phyloP scores from a whole-genome alignment of 2,329 filamentous ascomycete genomes.

The Tolypocladium guangdongense region DNA sequence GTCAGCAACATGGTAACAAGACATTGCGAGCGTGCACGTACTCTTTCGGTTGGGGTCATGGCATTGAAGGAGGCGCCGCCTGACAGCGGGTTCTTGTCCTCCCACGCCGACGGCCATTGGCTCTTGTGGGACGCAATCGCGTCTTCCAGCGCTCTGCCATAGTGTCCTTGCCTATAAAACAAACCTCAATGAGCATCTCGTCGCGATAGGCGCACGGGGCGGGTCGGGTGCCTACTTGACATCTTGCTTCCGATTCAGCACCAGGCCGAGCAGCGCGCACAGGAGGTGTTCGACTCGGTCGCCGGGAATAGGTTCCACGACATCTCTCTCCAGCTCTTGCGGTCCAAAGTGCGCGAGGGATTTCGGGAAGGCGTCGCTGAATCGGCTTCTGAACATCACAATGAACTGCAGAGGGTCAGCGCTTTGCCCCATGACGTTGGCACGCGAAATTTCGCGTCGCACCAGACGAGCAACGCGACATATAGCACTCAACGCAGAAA shows the following conservation, averaged over 20 bases:
- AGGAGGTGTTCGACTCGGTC: constrained; percentile 80
- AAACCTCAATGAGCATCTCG: constrained; percentile 9
- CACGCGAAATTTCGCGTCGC: constrained; percentile 46
- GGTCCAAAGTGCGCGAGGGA: constrained; percentile 84
- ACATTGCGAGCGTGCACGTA: constrained; percentile 27
- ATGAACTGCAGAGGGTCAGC: constrained; percentile 60
- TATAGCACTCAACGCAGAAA: background rate
- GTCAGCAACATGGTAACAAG: constrained; percentile 4
- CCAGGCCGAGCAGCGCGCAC: constrained; percentile 76
- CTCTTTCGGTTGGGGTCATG: constrained; percentile 72
- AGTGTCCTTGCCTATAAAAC: constrained; percentile 67
- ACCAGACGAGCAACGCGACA: constrained; percentile 25
- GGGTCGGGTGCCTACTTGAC: constrained; percentile 58
- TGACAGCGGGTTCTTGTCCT: constrained; percentile 69
- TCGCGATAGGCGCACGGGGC: background rate
- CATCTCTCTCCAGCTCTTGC: constrained; percentile 84
- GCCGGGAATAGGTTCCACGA: constrained; percentile 66
- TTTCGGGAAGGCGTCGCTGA: constrained; percentile 79
- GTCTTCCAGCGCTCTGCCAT: constrained; percentile 87
- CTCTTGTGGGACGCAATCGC: constrained; percentile 72
- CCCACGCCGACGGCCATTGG: constrained; percentile 85
- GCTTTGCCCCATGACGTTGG: constrained; percentile 18
- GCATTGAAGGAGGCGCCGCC: constrained; percentile 71
- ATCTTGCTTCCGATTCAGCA: constrained; percentile 96
- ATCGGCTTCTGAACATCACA: constrained; percentile 94